Evolutionary conservation across 2,329 filamentous ascomycete species (phyloP).

Genomic region (Ambrosiella cleistominuta): DNA sequence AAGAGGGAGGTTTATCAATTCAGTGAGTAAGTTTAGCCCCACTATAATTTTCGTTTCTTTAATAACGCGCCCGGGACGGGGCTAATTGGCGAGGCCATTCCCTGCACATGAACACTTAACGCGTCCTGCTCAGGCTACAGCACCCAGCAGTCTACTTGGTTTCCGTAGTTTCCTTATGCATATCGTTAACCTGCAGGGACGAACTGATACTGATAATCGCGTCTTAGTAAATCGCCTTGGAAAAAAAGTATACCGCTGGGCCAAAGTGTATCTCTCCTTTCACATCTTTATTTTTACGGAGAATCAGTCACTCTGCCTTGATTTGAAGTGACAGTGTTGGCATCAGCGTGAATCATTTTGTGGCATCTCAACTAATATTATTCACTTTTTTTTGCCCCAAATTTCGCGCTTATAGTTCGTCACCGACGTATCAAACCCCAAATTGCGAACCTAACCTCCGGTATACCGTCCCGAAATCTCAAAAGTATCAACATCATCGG

Average conservation of each 20-base stretch:
- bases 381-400: neutral
- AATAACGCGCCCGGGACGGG: too few species aligned
- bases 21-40: neutral
- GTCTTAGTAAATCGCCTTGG: neutral
- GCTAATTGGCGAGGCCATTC: slow-evolving; percentile 1
- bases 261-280: neutral
- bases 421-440: neutral
- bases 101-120: slow-evolving; percentile 2
- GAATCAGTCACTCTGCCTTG: neutral
- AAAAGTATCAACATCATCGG: neutral
- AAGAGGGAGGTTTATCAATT: too few species aligned
- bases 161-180: neutral
- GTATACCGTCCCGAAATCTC: neutral
- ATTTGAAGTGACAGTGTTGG: neutral
- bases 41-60: neutral
- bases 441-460: neutral
- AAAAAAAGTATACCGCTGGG: neutral
- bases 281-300: neutral
- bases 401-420: neutral
- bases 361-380: neutral
- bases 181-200: neutral
- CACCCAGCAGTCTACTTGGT: neutral
- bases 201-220: neutral
- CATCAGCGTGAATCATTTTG: neutral
- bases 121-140: neutral